Evolutionary conservation across 352 stramenopile genomes (phyloP).

Genomic region (Globisporangium solare): DNA sequence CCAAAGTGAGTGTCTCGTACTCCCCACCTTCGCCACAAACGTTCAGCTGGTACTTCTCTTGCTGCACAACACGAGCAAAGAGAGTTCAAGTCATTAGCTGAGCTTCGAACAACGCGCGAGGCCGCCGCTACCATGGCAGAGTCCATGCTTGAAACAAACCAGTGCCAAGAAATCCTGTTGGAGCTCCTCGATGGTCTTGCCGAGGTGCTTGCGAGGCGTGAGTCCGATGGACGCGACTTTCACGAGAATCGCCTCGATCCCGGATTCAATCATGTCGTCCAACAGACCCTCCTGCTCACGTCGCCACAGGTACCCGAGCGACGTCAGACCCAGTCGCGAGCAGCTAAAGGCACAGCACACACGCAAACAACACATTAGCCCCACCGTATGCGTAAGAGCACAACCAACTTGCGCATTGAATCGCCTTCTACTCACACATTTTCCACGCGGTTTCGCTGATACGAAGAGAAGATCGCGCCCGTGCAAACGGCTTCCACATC

Average conservation of each 20-base stretch:
- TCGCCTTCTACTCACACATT: conserved; percentile 65
- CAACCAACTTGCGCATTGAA: background rate
- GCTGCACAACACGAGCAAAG: conserved; percentile 23
- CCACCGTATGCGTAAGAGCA: too few relatives aligned
- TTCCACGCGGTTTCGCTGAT: conserved; percentile 98
- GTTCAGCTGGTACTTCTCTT: conserved; percentile 97
- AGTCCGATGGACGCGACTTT: conserved; percentile 94
- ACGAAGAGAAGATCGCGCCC: conserved; percentile 98
- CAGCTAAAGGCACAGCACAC: conserved; percentile 53
- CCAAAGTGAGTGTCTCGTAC: conserved; percentile 99
- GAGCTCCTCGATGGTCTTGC: conserved; percentile 84
- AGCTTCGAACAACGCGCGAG: background rate
- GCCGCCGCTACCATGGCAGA: background rate
- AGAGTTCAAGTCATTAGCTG: background rate
- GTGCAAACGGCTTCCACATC: conserved; percentile 92
- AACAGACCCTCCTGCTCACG: conserved; percentile 90
- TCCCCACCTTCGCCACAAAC: conserved; percentile 98
- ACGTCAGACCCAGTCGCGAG: conserved; percentile 90
- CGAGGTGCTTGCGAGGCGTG: conserved; percentile 78
- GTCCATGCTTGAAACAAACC: conserved; percentile 16
- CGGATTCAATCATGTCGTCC: conserved; percentile 92
- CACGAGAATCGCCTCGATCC: conserved; percentile 94
- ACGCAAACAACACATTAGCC: background rate
- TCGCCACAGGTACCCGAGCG: conserved; percentile 96
- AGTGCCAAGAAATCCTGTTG: conserved; percentile 88